Base-by-base conservation (phyloP, 768 basidiomycete species). In the Tulasnella sp. region DNA sequence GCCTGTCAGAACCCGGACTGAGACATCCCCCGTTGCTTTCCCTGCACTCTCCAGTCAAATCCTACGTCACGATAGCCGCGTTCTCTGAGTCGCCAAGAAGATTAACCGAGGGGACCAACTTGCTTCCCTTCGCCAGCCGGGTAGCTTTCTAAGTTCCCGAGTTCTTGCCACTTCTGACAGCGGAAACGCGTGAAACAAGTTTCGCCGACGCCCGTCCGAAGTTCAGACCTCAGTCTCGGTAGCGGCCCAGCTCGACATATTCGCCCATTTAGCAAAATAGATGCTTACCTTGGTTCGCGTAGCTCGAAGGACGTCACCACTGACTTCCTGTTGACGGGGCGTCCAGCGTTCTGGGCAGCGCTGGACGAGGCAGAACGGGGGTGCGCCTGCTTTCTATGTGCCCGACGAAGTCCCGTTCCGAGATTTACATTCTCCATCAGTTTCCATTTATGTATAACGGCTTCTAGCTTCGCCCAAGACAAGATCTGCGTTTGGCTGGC, bases 141-240 rank as follows among this genome's bases (percentile, higher is more conserved):
- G 52, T 36, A 36, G 62, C 62, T 34, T 27, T 68, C 62, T 36
- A 68, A 68, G 62, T 2, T 36, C 62, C 62, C 62, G 62, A 68
- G 34, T 68, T 68, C 62, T 68, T 68, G 62, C 62, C 62, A 68
- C 27, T 27, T 27, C 62, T 68, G 62, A 68, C 62, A 68, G 62
- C 62, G 31, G 16, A 16, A 18, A 31, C 16, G 62, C 27, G 62
- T 68, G 62, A 68, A 68, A 68, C 62, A 68, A 2, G 34, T 68
- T 68, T 68, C 21, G 6, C 62, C 62, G 62, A 68, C 16, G 14
- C 62, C 1, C 27, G 62, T 6, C 62, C 62, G 62, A 68, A 36
- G 62, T 68, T 68, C 31, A 36, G 31, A 68, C 27, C 34, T 34
- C 16, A 18, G 31, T 27, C 34, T 3, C 27, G 34, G 62, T 68